Evolutionary conservation across 805 yeast species (phyloP), one percentile per base, ranked within the genome.

Genomic region (Wickerhamia fluorescens): DNA sequence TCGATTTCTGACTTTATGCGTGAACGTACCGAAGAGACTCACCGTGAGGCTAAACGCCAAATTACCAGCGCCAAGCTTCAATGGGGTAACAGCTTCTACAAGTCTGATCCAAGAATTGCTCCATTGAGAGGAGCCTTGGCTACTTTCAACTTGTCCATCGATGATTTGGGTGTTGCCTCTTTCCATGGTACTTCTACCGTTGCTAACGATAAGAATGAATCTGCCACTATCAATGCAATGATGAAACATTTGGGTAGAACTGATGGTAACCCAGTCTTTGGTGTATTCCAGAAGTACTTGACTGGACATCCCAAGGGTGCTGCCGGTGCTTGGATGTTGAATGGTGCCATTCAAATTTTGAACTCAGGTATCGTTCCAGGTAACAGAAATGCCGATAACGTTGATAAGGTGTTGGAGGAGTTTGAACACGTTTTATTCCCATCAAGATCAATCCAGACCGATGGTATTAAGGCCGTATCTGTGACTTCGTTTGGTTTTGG

Each of bases 291-390:
- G 68, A 92, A 92, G 66, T 92, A 74, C 77, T 75, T 92, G 54
- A 92, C 99, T 49, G 99, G 99, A 66, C 99, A 92, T 71, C 98
- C 98, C 50, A 92, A 92, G 83, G 99, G 99, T 75, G 98, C 98
- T 49, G 99, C 99, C 34, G 99, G 96, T 73, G 97, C 99, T 35
- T 92, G 98, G 98, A 92, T 92, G 98, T 67, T 92, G 74, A 94
- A 92, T 62, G 99, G 99, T 64, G 95, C 86, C 34, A 67, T 92
- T 45, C 99, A 92, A 70, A 78, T 88, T 45, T 70, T 92, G 58
- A 82, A 85, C 67, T 60, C 83, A 49, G 97, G 98, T 62, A 52
- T 88, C 49, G 95, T 92, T 46, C 98, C 98, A 46, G 99, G 99
- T 60, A 92, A 92, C 74, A 78, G 96, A 64, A 94, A 92, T 52